A percentile compares a stretch with the other conserved stretches of the same genome.
Conservation (phyloP, 2,329 filamentous ascomycete species). For the Dactylellina cionopaga region DNA sequence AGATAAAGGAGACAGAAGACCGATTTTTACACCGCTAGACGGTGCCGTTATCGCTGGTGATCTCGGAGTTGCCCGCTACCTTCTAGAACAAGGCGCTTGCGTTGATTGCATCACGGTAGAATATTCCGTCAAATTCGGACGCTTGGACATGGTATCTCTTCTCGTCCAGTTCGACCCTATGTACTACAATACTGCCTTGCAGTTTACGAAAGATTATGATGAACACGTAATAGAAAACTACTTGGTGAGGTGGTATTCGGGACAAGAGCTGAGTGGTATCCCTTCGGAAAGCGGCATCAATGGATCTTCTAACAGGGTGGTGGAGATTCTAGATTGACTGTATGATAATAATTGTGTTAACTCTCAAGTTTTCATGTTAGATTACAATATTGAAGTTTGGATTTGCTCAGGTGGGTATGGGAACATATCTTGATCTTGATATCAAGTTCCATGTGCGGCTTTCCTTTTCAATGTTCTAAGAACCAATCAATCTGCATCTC, state of each 20-base stretch:
- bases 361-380: too few species aligned
- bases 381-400: too few species aligned
- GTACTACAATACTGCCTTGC: not conserved
- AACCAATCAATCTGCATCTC: too few species aligned
- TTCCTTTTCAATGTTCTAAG: too few species aligned
- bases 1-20: not conserved
- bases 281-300: conserved; percentile 7
- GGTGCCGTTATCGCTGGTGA: conserved; percentile 13
- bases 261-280: not conserved
- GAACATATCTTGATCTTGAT: too few species aligned
- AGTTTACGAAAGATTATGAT: not conserved
- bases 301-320: not conserved
- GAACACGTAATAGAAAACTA: conserved; percentile 13
- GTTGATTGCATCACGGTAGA: not conserved
- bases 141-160: conserved; percentile 39
- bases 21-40: conserved; percentile 7
- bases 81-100: conserved; percentile 7
- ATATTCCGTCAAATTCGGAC: conserved; percentile 1
- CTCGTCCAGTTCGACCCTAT: conserved; percentile 9
- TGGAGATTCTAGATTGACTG: not conserved
- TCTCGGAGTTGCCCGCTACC: conserved; percentile 11
- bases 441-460: too few species aligned
- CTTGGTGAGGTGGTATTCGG: not conserved
- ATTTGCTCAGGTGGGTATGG: too few species aligned
- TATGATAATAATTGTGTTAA: not conserved